These are phyloP conservation scores for Nigrograna mackinnonii DNA, from an alignment of 2,329 filamentous ascomycete genomes.

Conservation along the genomic window DNA sequence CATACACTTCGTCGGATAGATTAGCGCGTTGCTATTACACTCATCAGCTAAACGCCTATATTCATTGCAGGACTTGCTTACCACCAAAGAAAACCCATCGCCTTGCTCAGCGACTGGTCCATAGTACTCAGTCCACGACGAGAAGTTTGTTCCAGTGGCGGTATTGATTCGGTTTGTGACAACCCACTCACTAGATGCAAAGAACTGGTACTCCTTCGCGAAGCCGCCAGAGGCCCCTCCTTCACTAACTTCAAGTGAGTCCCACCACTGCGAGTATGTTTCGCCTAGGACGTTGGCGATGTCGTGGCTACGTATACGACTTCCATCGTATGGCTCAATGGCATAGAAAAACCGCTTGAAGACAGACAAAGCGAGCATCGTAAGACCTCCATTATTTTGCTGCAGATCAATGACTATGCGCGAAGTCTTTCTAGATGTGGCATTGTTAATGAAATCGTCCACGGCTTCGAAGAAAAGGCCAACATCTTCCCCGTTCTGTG, in stretches of 20 bases:
- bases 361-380: conserved; percentile 24
- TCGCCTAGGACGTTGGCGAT: conserved; percentile 16
- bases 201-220: background rate
- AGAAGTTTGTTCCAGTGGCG: conserved; percentile 33
- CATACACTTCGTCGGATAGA: conserved; percentile 8
- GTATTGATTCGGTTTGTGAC: conserved; percentile 17
- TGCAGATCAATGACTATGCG: conserved; percentile 65
- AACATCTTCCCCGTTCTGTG: conserved; percentile 32
- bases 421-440: conserved; percentile 49
- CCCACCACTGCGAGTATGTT: conserved; percentile 9
- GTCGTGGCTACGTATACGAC: conserved; percentile 46
- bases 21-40: conserved; percentile 14
- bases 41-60: too few relatives aligned
- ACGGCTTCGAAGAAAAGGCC: conserved; percentile 25
- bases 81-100: conserved; percentile 38
- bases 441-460: conserved; percentile 46
- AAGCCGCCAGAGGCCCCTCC: conserved; percentile 1
- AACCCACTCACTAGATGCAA: conserved; percentile 27
- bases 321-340: conserved; percentile 41
- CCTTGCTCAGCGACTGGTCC: conserved; percentile 30
- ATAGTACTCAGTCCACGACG: conserved; percentile 45
- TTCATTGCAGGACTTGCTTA: conserved; percentile 1
- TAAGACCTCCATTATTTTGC: conserved; percentile 58
- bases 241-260: conserved; percentile 1
- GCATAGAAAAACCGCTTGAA: conserved; percentile 57